Evolutionary conservation across 2,329 filamentous ascomycete genomes (phyloP).

Genomic region (Alternaria tenuissima): DNA sequence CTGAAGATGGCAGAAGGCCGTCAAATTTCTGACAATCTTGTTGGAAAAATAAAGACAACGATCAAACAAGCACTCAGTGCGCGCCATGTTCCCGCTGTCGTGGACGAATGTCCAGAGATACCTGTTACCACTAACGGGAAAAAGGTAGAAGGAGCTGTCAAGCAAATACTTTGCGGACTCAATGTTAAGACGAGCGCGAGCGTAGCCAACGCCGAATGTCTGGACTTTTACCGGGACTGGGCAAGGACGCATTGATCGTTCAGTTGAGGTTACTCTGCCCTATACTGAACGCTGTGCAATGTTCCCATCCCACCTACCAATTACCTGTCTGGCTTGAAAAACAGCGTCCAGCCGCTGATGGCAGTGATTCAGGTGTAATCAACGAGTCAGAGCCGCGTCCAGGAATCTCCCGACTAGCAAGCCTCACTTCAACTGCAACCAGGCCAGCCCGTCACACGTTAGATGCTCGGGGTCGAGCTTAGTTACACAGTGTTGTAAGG

Average conservation of each 20-base stretch:
- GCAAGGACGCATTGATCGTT: slow-evolving; percentile 31
- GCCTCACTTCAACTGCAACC: slow-evolving; percentile 2
- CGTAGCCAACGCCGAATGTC: slow-evolving; percentile 87
- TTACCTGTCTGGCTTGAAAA: background rate
- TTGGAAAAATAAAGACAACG: slow-evolving; percentile 68
- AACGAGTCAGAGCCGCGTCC: background rate
- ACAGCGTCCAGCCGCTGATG: background rate
- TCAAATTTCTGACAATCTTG: slow-evolving; percentile 67
- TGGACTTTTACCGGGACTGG: slow-evolving; percentile 90
- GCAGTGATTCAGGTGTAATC: background rate
- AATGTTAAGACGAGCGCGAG: slow-evolving; percentile 89
- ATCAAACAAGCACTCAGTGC: slow-evolving; percentile 83
- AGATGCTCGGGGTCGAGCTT: slow-evolving; percentile 2
- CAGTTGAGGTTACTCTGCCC: background rate
- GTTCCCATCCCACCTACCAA: background rate
- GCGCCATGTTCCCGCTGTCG: slow-evolving; percentile 83
- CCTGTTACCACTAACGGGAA: slow-evolving; percentile 95
- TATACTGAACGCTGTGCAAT: background rate
- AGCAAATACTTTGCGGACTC: slow-evolving; percentile 91
- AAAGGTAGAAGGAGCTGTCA: slow-evolving; percentile 96
- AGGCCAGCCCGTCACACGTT: background rate
- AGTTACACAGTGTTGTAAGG: background rate
- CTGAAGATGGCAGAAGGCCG: slow-evolving; percentile 74
- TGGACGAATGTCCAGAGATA: slow-evolving; percentile 85
- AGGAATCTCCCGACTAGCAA: background rate